Conservation (phyloP, 148 eudicot species). For the Nyssa sinensis region DNA sequence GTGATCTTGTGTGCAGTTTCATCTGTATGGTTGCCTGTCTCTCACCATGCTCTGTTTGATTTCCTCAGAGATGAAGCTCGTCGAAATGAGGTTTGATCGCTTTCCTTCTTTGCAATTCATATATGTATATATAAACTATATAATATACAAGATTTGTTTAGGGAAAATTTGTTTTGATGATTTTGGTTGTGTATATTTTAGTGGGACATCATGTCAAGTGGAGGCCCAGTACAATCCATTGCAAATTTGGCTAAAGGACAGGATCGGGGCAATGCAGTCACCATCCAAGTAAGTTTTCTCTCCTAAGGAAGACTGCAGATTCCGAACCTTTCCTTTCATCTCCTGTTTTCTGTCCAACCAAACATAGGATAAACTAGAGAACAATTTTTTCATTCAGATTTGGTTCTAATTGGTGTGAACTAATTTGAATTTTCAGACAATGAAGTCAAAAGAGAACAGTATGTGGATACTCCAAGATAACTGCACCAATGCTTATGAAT, state of each 20-base stretch:
- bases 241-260: conserved; percentile 88
- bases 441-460: conserved; percentile 52
- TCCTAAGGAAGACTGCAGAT: no score
- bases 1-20: conserved; percentile 74
- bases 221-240: conserved; percentile 55
- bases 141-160: no score
- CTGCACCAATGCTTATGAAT: conserved; percentile 72
- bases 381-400: not conserved
- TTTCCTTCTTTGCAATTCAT: conserved; percentile 2
- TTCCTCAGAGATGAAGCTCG: conserved; percentile 78
- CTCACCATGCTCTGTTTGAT: conserved; percentile 63
- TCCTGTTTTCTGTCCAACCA: not conserved
- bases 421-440: conserved; percentile 45
- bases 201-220: conserved; percentile 84
- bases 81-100: conserved; percentile 61
- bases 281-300: conserved; percentile 57
- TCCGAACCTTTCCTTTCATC: not conserved
- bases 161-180: conserved; percentile 1
- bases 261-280: conserved; percentile 76
- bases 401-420: not conserved
- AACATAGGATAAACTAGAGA: not conserved
- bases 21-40: conserved; percentile 83
- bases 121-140: not conserved
- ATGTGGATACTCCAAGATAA: conserved; percentile 87
- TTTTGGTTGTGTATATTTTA: conserved; percentile 26